Conservation (phyloP, 2,329 filamentous ascomycete genomes). For the Neopestalotiopsis clavispora region DNA sequence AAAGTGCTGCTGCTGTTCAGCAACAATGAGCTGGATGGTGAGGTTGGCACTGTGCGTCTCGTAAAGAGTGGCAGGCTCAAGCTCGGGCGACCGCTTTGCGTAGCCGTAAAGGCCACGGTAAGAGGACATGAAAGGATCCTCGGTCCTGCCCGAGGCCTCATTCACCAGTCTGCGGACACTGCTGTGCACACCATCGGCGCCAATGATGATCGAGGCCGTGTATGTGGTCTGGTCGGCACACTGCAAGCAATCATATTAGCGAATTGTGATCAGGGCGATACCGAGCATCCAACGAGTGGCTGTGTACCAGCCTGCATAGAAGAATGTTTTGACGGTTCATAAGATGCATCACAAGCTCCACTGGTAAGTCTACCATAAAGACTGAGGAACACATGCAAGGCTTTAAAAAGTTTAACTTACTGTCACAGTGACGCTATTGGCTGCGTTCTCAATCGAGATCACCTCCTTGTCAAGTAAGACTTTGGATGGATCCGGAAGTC, state of each 20-base stretch:
- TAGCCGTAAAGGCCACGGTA: constrained; percentile 30
- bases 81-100: constrained; percentile 14
- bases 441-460: constrained; percentile 16
- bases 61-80: constrained; percentile 18
- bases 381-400: neutral
- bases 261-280: constrained; percentile 30
- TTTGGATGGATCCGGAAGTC: constrained; percentile 22
- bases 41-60: constrained; percentile 23
- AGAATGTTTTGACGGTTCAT: neutral
- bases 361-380: neutral
- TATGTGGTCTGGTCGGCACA: constrained; percentile 40
- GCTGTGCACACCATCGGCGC: constrained; percentile 48
- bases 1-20: constrained; percentile 24
- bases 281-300: neutral
- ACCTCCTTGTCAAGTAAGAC: constrained; percentile 20
- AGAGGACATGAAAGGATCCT: constrained; percentile 28
- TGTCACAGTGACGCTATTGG: constrained; percentile 18
- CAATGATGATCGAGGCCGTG: constrained; percentile 44
- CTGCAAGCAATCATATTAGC: constrained; percentile 25
- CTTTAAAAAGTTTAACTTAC: constrained; percentile 18
- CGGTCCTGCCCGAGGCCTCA: constrained; percentile 19
- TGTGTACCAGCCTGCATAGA: neutral
- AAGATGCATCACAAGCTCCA: neutral
- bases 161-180: constrained; percentile 38
- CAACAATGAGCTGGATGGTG: constrained; percentile 32